Evolutionary conservation across 2,329 filamentous ascomycete genomes (phyloP), one percentile per base, ranked within the genome.

Genomic region (Tolypocladium endophyticum): DNA sequence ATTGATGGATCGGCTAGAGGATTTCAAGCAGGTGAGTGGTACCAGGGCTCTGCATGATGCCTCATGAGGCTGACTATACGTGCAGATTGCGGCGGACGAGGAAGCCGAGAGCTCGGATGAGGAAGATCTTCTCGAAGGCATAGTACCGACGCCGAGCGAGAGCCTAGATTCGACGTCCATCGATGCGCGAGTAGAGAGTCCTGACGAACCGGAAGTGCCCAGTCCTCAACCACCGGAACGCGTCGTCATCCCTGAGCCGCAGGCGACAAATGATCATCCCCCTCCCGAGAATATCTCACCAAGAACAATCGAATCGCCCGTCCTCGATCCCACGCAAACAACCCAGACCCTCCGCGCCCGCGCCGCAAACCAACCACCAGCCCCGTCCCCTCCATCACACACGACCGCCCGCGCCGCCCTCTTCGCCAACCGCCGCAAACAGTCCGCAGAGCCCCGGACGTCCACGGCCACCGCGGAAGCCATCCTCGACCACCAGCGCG

Each of bases 401-500:
- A 69, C 71, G 3, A 74, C 73, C 1, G 73, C 72, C 16, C 76
- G 77, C 59, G 74, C 74, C 8, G 73, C 76, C 20, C 77, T 81
- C 61, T 79, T 81, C 65, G 76, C 76, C 55, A 71, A 66, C 63
- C 71, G 72, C 53, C 68, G 72, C 59, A 70, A 73, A 16, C 28
- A 41, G 39, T 67, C 74, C 14, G 66, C 74, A 8, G 68, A 74
- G 28, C 68, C 72, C 1, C 66, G 73, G 59, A 67, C 73, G 4
- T 75, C 79, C 5, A 78, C 78, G 1, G 77, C 82, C 12, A 81
- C 82, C 20, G 80, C 84, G 1, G 91, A 96, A 75, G 81, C 86
- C 0, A 81, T 92, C 38, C 82, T 96, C 52, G 85, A 89, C 66
- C 82, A 88, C 68, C 85, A 96, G 69, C 87, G 90, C 58, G 79